Percentiles rank a stretch among this genome's conserved stretches.
phyloP scores from a whole-genome alignment of 129 eudicot genomes.

The Helianthus tuberosus region DNA sequence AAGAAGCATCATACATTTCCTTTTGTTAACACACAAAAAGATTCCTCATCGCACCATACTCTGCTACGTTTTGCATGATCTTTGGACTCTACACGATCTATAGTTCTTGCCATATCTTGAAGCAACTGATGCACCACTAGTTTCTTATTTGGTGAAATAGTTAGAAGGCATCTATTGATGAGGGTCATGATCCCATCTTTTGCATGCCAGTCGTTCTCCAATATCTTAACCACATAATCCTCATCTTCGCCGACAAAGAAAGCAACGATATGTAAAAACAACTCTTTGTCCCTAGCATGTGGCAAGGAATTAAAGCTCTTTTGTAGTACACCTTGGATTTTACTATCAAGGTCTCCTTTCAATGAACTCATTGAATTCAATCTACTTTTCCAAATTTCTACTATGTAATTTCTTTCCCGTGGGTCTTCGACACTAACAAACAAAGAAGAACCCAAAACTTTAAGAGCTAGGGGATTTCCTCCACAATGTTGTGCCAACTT shows the following conservation, averaged over 20 bases:
- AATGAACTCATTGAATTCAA: slow-evolving; percentile 3
- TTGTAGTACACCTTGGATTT: not conserved
- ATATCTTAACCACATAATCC: slow-evolving; percentile 6
- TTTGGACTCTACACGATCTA: slow-evolving; percentile 29
- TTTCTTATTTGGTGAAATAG: slow-evolving; percentile 6
- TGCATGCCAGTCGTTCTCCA: slow-evolving; percentile 11
- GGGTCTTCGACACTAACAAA: not conserved
- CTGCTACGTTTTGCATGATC: slow-evolving; percentile 29
- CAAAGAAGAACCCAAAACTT: slow-evolving; percentile 27
- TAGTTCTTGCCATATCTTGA: slow-evolving; percentile 28
- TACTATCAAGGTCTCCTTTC: slow-evolving; percentile 10
- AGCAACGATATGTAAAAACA: slow-evolving; percentile 30
- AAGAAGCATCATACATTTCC: slow-evolving; percentile 22
- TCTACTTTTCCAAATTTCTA: slow-evolving; percentile 33
- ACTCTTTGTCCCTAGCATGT: slow-evolving; percentile 1
- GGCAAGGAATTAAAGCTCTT: slow-evolving; percentile 26
- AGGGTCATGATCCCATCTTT: slow-evolving; percentile 31
- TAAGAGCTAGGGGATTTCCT: slow-evolving; percentile 36
- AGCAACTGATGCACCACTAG: slow-evolving; percentile 34
- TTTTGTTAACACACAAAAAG: slow-evolving; percentile 13
- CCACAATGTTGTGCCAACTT: slow-evolving; percentile 13
- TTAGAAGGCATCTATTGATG: slow-evolving; percentile 24
- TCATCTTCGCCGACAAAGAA: slow-evolving; percentile 18
- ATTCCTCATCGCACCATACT: slow-evolving; percentile 9
- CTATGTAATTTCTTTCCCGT: not conserved